Percentiles rank a stretch among this genome's conserved stretches.
Evolutionary conservation across 805 yeast genomes (phyloP).

Genomic region (Zygoascus tannicola): DNA sequence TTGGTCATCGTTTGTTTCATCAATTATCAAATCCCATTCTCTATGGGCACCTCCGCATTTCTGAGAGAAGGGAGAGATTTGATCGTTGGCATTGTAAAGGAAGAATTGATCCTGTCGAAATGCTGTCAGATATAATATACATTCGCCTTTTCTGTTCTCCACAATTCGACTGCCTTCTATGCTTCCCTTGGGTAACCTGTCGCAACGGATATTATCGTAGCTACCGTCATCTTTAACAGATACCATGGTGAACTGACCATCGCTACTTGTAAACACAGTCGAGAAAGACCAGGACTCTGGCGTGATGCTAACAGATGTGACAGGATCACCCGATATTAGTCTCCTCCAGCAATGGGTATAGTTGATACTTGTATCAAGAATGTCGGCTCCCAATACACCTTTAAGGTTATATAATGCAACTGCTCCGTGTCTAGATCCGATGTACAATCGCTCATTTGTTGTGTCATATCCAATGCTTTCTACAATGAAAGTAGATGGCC

Average conservation of each 20-base stretch:
- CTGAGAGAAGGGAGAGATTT: slow-evolving; percentile 58
- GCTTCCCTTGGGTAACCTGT: slow-evolving; percentile 64
- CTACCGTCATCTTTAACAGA: not conserved
- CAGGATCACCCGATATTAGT: slow-evolving; percentile 21
- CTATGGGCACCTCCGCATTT: slow-evolving; percentile 90
- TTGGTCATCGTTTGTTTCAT: slow-evolving; percentile 14
- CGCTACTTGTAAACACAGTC: slow-evolving; percentile 18
- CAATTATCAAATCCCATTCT: slow-evolving; percentile 50
- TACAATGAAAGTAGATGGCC: slow-evolving; percentile 43
- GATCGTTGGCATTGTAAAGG: slow-evolving; percentile 72
- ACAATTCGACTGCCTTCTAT: slow-evolving; percentile 57
- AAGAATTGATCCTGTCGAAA: slow-evolving; percentile 73
- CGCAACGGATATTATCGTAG: slow-evolving; percentile 27
- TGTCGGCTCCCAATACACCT: not conserved
- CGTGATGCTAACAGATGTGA: slow-evolving; percentile 18
- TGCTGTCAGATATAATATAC: slow-evolving; percentile 50
- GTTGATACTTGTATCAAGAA: not conserved
- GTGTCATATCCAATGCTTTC: slow-evolving; percentile 45
- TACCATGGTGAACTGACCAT: slow-evolving; percentile 19
- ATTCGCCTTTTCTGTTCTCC: slow-evolving; percentile 17
- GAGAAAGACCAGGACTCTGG: not conserved
- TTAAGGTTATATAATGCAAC: slow-evolving; percentile 44
- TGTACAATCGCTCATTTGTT: slow-evolving; percentile 33
- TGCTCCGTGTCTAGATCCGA: slow-evolving; percentile 69
- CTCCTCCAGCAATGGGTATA: slow-evolving; percentile 12